Evolutionary conservation across 257 asterid species (phyloP).

Genomic region (Solanum etuberosum): DNA sequence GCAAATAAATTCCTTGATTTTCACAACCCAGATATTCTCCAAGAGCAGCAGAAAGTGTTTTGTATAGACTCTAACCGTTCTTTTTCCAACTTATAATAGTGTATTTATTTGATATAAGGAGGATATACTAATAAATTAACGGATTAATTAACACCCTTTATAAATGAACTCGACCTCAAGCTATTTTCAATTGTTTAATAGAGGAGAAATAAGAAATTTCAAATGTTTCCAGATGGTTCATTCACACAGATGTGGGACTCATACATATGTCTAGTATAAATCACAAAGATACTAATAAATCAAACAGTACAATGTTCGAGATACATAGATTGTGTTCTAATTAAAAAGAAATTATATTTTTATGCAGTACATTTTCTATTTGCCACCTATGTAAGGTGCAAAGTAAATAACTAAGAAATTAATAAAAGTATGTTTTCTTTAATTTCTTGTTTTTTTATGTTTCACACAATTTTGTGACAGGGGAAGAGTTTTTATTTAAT

Average conservation of each 20-base stretch:
- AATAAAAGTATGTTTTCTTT: neutral
- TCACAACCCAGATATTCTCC: neutral
- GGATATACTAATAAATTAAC: neutral
- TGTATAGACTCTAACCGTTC: neutral
- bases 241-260: neutral
- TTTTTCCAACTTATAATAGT: neutral
- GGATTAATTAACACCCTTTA: neutral
- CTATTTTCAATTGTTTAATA: neutral
- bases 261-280: neutral
- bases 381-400: neutral
- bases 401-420: neutral
- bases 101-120: neutral
- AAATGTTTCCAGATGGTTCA: neutral
- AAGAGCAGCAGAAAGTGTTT: neutral
- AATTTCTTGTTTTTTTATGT: neutral
- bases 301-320: neutral
- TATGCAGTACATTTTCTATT: neutral
- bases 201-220: neutral
- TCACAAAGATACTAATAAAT: neutral
- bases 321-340: neutral
- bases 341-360: neutral
- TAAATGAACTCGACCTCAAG: neutral
- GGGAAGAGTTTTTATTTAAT: neutral
- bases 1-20: too few species aligned
- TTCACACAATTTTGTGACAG: neutral